phyloP scores from a whole-genome alignment of 2,329 filamentous ascomycete genomes.

The Venturia carpophila region DNA sequence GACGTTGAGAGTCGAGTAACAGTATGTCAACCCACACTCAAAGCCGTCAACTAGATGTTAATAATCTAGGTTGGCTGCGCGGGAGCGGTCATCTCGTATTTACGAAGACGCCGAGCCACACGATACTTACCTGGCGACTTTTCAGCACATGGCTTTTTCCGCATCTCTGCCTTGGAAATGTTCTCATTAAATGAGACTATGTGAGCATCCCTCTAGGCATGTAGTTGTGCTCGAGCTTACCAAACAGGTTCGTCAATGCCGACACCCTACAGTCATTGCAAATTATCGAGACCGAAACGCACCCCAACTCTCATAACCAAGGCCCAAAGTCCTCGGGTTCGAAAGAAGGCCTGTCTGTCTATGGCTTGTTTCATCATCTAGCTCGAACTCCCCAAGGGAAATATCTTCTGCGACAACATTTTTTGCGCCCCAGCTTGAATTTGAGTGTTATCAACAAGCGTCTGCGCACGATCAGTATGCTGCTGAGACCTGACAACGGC shows the following conservation, averaged over 20 bases:
- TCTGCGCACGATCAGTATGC: slow-evolving; percentile 58
- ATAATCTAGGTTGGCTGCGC: slow-evolving; percentile 63
- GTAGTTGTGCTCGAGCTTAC: slow-evolving; percentile 23
- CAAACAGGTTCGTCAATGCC: slow-evolving; percentile 66
- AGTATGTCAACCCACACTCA: slow-evolving; percentile 36
- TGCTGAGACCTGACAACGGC: slow-evolving; percentile 62
- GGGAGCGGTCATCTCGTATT: slow-evolving; percentile 73
- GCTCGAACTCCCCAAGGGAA: slow-evolving; percentile 75
- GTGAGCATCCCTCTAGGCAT: slow-evolving; percentile 32
- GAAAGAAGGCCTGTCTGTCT: slow-evolving; percentile 78
- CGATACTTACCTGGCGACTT: slow-evolving; percentile 55
- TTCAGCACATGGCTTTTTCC: slow-evolving; percentile 48
- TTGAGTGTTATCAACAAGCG: slow-evolving; percentile 61
- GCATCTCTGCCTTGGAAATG: slow-evolving; percentile 60
- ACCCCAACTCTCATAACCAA: slow-evolving; percentile 73
- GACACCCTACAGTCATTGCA: slow-evolving; percentile 79
- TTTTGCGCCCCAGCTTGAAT: slow-evolving; percentile 70
- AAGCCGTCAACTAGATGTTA: neutral
- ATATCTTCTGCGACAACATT: slow-evolving; percentile 63
- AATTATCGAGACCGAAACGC: slow-evolving; percentile 72
- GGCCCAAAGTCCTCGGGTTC: slow-evolving; percentile 56
- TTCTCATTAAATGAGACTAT: slow-evolving; percentile 60
- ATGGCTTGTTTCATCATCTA: slow-evolving; percentile 69
- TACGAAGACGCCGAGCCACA: slow-evolving; percentile 60
- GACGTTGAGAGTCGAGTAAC: slow-evolving; percentile 67